Conservation (phyloP, 148 eudicot species). For the Amaranthus hypochondriacus region DNA sequence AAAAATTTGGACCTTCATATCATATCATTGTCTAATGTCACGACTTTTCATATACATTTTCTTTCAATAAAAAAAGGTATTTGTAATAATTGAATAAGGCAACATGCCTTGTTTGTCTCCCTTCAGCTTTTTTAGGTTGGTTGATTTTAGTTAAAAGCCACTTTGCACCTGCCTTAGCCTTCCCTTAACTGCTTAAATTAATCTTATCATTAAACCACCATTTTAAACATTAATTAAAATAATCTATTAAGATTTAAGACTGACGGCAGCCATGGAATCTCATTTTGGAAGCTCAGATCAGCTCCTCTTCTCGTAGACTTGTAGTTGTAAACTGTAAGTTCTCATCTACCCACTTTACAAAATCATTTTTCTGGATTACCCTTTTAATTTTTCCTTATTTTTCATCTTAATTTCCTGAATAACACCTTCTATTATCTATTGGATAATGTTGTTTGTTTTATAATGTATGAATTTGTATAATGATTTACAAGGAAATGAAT, state of each 20-base stretch:
- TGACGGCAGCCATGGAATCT: conserved; percentile 17
- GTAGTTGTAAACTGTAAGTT: conserved; percentile 14
- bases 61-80: not conserved
- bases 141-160: conserved; percentile 20
- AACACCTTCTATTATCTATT: not conserved
- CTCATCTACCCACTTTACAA: conserved; percentile 29
- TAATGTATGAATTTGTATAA: not conserved
- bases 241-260: not conserved
- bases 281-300: conserved; percentile 23
- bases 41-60: no score
- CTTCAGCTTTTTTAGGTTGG: conserved; percentile 15
- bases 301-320: conserved; percentile 6
- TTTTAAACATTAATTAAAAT: not conserved
- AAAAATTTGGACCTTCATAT: no score
- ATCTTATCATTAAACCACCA: not conserved
- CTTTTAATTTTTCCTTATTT: conserved; percentile 19
- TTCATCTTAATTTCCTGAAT: not conserved
- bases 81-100: conserved; percentile 7
- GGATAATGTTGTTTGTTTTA: not conserved
- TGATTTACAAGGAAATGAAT: not conserved
- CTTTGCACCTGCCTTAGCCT: conserved; percentile 12
- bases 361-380: conserved; percentile 18
- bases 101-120: conserved; percentile 6
- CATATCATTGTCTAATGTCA: no score
- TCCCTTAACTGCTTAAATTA: not conserved